Conservation (phyloP, 495 filamentous ascomycete genomes). For the Lepraria neglecta region DNA sequence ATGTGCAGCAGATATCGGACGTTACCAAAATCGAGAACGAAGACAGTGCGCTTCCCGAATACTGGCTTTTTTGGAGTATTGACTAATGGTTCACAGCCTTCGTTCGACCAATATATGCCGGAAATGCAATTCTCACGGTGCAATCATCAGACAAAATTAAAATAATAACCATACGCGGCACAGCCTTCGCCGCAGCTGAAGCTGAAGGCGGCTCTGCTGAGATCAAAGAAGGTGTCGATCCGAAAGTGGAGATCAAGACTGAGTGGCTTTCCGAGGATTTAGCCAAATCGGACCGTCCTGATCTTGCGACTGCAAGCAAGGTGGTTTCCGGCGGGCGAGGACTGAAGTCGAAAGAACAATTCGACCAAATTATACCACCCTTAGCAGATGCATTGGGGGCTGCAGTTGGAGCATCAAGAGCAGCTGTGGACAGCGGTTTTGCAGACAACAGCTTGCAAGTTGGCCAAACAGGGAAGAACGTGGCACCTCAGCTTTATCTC, state of each 20-base stretch:
- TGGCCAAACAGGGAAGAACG: constrained; percentile 96
- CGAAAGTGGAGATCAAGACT: constrained; percentile 59
- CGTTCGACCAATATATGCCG: constrained; percentile 93
- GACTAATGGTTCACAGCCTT: constrained; percentile 50
- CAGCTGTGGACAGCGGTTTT: constrained; percentile 94
- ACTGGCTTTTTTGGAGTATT: background rate
- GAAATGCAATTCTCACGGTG: constrained; percentile 95
- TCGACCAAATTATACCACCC: constrained; percentile 84
- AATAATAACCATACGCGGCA: constrained; percentile 85
- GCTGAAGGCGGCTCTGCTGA: constrained; percentile 46
- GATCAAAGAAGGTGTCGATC: constrained; percentile 43
- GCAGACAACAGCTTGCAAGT: constrained; percentile 99
- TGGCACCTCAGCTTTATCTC: constrained; percentile 91
- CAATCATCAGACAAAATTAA: constrained; percentile 83
- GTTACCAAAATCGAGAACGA: constrained; percentile 80
- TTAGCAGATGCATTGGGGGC: constrained; percentile 87
- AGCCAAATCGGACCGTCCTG: constrained; percentile 87
- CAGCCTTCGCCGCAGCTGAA: constrained; percentile 61
- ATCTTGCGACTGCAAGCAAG: constrained; percentile 76
- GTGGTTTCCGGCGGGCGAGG: constrained; percentile 94
- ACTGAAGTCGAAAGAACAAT: constrained; percentile 94
- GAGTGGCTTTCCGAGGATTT: constrained; percentile 95
- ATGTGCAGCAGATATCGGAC: constrained; percentile 89
- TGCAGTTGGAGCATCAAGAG: constrained; percentile 88
- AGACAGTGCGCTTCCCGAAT: constrained; percentile 52